Percentiles rank a stretch among this genome's conserved stretches.
phyloP scores from a whole-genome alignment of 306 rosid genomes.

The Prosopis cineraria region DNA sequence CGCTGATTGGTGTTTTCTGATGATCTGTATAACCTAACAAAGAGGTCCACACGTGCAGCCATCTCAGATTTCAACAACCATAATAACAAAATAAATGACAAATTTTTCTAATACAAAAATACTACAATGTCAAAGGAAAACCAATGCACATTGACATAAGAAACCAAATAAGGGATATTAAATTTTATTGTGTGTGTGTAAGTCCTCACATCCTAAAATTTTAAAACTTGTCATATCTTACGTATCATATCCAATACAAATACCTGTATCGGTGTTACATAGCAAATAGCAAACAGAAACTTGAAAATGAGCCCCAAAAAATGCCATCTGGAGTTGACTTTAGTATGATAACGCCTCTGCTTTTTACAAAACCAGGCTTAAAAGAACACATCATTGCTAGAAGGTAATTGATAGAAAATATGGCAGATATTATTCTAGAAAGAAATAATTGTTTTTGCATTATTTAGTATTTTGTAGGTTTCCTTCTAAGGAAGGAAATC shows the following conservation, averaged over 20 bases:
- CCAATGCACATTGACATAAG: neutral
- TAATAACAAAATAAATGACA: constrained; percentile 8
- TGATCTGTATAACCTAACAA: constrained; percentile 80
- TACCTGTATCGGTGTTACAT: neutral
- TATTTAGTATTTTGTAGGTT: too few species aligned
- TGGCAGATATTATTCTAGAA: too few species aligned
- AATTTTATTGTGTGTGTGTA: too few species aligned
- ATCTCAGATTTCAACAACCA: constrained; percentile 23
- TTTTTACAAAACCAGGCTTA: too few species aligned
- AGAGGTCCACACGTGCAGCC: constrained; percentile 31
- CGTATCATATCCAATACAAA: neutral
- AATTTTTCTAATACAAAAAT: constrained; percentile 5
- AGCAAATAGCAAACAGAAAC: constrained; percentile 18
- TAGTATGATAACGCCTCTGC: too few species aligned
- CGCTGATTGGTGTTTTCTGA: constrained; percentile 90
- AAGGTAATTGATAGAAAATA: too few species aligned
- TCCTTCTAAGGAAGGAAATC: too few species aligned
- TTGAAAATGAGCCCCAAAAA: constrained; percentile 15
- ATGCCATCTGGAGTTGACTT: neutral
- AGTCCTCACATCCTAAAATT: neutral
- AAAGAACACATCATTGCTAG: neutral
- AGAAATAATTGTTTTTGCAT: too few species aligned
- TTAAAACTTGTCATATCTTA: too few species aligned
- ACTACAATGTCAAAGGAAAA: constrained; percentile 20
- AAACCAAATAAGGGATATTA: constrained; percentile 10